Evolutionary conservation across 75 land plant species (phyloP).

Genomic region (Larix kaempferi): DNA sequence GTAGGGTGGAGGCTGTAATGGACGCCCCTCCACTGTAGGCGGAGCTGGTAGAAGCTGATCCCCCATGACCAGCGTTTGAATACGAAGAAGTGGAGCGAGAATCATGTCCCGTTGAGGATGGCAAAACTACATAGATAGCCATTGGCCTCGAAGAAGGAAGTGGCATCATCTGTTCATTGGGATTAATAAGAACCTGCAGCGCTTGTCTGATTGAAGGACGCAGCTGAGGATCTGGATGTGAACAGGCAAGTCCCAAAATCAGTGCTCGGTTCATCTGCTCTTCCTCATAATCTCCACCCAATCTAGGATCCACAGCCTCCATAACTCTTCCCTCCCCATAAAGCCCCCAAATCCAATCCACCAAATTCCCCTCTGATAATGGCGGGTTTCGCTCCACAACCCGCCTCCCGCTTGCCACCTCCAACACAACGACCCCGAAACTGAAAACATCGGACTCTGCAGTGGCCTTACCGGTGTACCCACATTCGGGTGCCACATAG

Average conservation of each 20-base stretch:
- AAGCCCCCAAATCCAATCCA: conserved; percentile 5
- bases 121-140: neutral
- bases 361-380: neutral
- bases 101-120: neutral
- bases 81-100: no score
- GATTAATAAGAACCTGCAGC: neutral
- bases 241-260: conserved; percentile 1
- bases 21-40: no score
- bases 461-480: neutral
- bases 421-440: neutral
- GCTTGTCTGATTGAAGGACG: neutral
- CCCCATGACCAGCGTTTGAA: no score
- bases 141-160: neutral
- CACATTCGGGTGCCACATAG: conserved; percentile 23
- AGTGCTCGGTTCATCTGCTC: neutral
- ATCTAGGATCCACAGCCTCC: conserved; percentile 35
- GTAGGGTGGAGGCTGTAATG: no score
- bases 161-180: neutral
- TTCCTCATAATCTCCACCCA: neutral
- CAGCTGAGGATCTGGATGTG: neutral
- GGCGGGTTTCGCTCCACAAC: neutral
- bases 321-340: conserved; percentile 17
- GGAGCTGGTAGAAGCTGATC: no score
- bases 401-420: neutral
- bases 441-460: neutral